phyloP scores from a whole-genome alignment of 345 rosid species.

The Gossypium mustelinum region DNA sequence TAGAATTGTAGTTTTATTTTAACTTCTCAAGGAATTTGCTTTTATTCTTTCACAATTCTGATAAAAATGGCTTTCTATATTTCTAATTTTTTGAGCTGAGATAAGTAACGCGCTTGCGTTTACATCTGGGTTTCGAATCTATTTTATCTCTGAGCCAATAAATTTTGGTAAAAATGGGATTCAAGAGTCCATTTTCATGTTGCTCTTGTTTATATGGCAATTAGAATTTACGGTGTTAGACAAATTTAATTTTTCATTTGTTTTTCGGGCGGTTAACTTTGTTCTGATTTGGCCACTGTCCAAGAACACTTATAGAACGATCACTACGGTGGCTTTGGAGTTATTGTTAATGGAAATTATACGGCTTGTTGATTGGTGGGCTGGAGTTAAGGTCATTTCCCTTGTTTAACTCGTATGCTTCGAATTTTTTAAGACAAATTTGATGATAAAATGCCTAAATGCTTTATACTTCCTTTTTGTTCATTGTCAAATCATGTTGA shows the following conservation, averaged over 20 bases:
- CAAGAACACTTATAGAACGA: constrained; percentile 61
- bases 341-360: constrained; percentile 83
- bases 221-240: background rate
- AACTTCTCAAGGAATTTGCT: background rate
- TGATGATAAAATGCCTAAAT: background rate
- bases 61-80: background rate
- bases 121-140: background rate
- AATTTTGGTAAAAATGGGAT: background rate
- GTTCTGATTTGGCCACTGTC: constrained; percentile 69
- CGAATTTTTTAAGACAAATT: background rate
- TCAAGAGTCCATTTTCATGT: background rate
- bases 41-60: background rate
- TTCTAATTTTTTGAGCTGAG: background rate
- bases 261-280: constrained; percentile 64
- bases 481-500: background rate
- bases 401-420: background rate
- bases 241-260: constrained; percentile 16
- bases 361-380: constrained; percentile 98
- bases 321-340: constrained; percentile 67
- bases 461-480: background rate
- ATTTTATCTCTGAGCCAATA: background rate
- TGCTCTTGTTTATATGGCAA: background rate
- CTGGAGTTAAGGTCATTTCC: constrained; percentile 60
- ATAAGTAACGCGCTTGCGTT: background rate
- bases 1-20: background rate